phyloP scores from a whole-genome alignment of 352 stramenopile species.

The Paralagenidium karlingii region DNA sequence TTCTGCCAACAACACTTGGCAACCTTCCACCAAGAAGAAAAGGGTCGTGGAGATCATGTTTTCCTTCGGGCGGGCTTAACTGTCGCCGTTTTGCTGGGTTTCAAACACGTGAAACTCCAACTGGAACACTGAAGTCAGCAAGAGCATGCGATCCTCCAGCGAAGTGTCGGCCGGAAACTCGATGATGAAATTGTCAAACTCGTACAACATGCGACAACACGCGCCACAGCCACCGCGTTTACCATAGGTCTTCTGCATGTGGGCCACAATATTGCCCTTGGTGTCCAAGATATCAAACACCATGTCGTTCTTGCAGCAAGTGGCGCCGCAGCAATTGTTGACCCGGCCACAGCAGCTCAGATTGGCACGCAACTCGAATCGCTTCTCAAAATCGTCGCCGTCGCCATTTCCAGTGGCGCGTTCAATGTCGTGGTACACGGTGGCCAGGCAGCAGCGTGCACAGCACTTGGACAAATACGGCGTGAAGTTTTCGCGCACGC shows the following conservation, averaged over 20 bases:
- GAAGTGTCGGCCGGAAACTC: conserved; percentile 44
- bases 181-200: conserved; percentile 46
- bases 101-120: conserved; percentile 54
- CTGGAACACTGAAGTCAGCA: conserved; percentile 44
- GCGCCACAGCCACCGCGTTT: conserved; percentile 8
- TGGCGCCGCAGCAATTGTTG: conserved; percentile 59
- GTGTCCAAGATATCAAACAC: conserved; percentile 54
- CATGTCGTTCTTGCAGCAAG: conserved; percentile 44
- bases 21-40: no score
- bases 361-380: conserved; percentile 37
- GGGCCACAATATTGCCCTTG: conserved; percentile 28
- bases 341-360: conserved; percentile 38
- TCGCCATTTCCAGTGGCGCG: conserved; percentile 21
- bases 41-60: no score
- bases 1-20: no score
- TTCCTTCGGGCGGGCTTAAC: no score
- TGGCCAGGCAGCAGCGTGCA: conserved; percentile 28
- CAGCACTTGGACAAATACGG: conserved; percentile 29
- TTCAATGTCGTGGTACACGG: conserved; percentile 57
- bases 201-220: conserved; percentile 19
- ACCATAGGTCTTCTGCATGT: conserved; percentile 40
- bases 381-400: conserved; percentile 35
- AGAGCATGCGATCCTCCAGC: conserved; percentile 29
- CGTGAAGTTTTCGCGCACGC: conserved; percentile 38
- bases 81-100: no score